phyloP scores from a whole-genome alignment of 306 rosid genomes.

The Gynostemma pentaphyllum region DNA sequence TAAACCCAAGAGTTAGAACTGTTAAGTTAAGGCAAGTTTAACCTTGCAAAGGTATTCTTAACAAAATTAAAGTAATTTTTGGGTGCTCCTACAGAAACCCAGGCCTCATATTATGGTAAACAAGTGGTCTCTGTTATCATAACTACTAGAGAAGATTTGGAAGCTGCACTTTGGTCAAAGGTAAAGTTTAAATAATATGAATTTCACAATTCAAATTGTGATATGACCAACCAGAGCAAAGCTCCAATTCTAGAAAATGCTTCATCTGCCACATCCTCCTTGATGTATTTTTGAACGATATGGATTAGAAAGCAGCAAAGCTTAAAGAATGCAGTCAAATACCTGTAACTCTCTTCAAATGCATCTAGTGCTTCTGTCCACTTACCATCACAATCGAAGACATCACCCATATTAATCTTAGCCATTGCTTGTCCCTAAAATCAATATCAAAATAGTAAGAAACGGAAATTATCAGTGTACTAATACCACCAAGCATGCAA shows the following conservation, averaged over 20 bases:
- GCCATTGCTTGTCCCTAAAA: conserved; percentile 75
- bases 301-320: neutral
- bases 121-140: neutral
- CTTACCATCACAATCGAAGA: conserved; percentile 57
- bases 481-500: neutral
- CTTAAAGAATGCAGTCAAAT: conserved; percentile 5
- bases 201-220: neutral
- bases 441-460: conserved; percentile 15
- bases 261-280: neutral
- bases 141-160: neutral
- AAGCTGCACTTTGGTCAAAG: neutral
- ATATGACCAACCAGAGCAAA: neutral
- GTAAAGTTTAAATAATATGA: neutral
- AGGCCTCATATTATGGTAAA: neutral
- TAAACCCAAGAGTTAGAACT: no score
- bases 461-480: conserved; percentile 13
- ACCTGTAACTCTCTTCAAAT: conserved; percentile 75
- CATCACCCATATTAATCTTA: conserved; percentile 58
- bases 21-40: no score
- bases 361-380: conserved; percentile 59
- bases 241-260: neutral
- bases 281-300: neutral
- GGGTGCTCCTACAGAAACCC: neutral
- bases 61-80: no score
- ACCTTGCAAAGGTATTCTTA: no score